Evolutionary conservation across 805 yeast genomes (phyloP).

Genomic region (Phaffomyces antillensis): DNA sequence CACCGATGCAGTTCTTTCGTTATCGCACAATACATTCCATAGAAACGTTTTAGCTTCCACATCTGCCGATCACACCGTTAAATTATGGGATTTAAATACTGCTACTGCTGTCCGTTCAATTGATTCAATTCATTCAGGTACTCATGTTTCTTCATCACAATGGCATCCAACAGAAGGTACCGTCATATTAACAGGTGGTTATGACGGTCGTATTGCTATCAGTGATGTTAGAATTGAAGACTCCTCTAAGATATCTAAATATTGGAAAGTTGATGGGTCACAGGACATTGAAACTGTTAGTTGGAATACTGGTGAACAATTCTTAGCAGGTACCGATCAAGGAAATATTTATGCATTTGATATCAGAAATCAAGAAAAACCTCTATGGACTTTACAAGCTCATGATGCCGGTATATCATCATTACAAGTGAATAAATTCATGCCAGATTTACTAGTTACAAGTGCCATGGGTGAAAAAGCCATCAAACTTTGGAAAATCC

Average conservation of each 20-base stretch:
- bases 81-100: conserved; percentile 84
- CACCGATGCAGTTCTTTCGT: conserved; percentile 87
- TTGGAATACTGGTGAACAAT: conserved; percentile 56
- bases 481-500: conserved; percentile 83
- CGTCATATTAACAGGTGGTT: conserved; percentile 83
- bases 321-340: conserved; percentile 85
- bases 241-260: conserved; percentile 49
- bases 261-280: conserved; percentile 58
- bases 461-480: conserved; percentile 87
- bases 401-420: conserved; percentile 92
- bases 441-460: conserved; percentile 73
- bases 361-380: conserved; percentile 56
- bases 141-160: conserved; percentile 75
- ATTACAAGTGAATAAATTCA: conserved; percentile 56
- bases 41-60: conserved; percentile 87
- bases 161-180: conserved; percentile 75
- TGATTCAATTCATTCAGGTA: conserved; percentile 61
- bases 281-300: conserved; percentile 81
- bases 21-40: conserved; percentile 74
- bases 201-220: conserved; percentile 77
- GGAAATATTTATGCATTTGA: conserved; percentile 90
- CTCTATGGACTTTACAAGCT: conserved; percentile 94
- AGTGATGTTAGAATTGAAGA: conserved; percentile 77
- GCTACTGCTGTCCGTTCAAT: conserved; percentile 76
- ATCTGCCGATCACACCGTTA: conserved; percentile 91